Evolutionary conservation across 352 stramenopile genomes (phyloP).

Genomic region (Discostella stelligera): DNA sequence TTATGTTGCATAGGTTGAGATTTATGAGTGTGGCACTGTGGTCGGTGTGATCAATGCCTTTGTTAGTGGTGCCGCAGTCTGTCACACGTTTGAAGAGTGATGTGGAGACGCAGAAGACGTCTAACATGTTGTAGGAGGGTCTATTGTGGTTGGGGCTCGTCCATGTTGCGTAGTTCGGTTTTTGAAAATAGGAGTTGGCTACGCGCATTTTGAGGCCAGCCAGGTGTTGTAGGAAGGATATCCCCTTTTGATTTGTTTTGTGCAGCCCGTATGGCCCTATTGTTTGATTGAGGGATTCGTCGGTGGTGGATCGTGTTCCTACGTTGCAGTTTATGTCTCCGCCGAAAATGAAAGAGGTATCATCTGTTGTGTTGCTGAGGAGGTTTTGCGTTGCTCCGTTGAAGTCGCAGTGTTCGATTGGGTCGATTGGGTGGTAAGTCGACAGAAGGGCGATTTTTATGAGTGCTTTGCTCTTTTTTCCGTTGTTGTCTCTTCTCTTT

Average conservation of each 20-base stretch:
- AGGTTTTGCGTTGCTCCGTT: background rate
- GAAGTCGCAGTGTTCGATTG: background rate
- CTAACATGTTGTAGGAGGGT: background rate
- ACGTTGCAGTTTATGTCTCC: constrained; percentile 27
- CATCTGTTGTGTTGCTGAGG: constrained; percentile 8
- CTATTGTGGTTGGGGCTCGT: too few species aligned
- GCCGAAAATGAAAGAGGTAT: constrained; percentile 1
- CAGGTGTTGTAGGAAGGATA: constrained; percentile 1
- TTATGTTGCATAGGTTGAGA: constrained; percentile 2
- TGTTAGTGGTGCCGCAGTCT: constrained; percentile 12
- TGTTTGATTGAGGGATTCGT: background rate
- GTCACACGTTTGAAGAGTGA: constrained; percentile 10
- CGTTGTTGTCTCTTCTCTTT: too few species aligned
- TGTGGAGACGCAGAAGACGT: constrained; percentile 1
- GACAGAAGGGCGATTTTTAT: constrained; percentile 5
- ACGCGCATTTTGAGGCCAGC: background rate
- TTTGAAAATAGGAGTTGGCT: background rate
- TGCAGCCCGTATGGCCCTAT: constrained; percentile 21
- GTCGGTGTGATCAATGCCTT: constrained; percentile 19
- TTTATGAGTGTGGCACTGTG: constrained; percentile 12
- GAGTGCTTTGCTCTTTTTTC: background rate
- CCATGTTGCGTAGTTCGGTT: too few species aligned
- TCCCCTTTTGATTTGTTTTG: background rate
- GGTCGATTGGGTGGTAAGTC: background rate
- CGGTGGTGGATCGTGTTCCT: too few species aligned